Percentiles rank a stretch among this genome's conserved stretches.
phyloP scores from a whole-genome alignment of 148 eudicot species.

The Rhododendron ovatum region DNA sequence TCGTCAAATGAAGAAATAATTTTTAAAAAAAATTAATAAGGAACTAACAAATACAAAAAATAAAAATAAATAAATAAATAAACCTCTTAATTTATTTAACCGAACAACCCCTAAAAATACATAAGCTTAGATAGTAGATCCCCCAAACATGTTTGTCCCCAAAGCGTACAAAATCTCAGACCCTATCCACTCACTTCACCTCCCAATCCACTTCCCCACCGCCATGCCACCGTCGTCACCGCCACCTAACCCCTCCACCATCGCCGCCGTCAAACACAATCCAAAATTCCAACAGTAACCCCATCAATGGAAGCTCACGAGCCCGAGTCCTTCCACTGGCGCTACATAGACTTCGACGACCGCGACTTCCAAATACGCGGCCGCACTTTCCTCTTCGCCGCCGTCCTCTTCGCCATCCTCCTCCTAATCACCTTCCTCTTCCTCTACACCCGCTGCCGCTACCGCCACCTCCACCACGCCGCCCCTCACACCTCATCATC shows the following conservation, averaged over 20 bases:
- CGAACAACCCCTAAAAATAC: too few relatives aligned
- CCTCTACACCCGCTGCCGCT: slow-evolving; percentile 58
- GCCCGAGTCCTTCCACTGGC: slow-evolving; percentile 57
- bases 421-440: slow-evolving; percentile 42
- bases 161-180: not conserved
- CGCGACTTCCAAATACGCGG: slow-evolving; percentile 66
- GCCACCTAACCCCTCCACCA: slow-evolving; percentile 12
- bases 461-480: not conserved
- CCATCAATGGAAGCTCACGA: slow-evolving; percentile 11
- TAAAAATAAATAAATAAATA: too few relatives aligned
- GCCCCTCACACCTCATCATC: slow-evolving; percentile 5
- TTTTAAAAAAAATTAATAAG: rapidly evolving
- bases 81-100: too few relatives aligned
- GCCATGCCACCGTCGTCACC: slow-evolving; percentile 20
- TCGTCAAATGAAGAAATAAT: rapidly evolving
- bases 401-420: slow-evolving; percentile 55
- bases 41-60: too few relatives aligned
- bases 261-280: not conserved
- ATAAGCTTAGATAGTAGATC: too few relatives aligned
- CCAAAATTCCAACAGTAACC: not conserved
- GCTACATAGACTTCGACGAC: slow-evolving; percentile 60
- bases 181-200: not conserved
- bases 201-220: not conserved
- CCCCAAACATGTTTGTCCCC: not conserved
- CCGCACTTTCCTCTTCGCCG: slow-evolving; percentile 56